These are phyloP conservation scores for Daedaleopsis nitida DNA, from an alignment of 768 basidiomycete genomes.

Conservation along the genomic window DNA sequence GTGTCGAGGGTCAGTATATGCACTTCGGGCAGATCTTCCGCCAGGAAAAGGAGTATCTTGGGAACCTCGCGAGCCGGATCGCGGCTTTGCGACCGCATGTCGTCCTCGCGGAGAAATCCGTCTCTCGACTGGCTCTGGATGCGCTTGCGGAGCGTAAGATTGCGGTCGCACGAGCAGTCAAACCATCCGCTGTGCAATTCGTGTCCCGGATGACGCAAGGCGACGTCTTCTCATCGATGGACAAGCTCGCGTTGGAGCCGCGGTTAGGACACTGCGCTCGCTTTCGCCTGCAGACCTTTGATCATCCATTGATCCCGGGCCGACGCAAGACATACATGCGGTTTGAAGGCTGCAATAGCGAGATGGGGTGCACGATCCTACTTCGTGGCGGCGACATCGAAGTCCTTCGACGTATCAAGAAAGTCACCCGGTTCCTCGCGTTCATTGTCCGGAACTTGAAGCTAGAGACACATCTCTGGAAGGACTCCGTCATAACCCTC, in stretches of 20 bases:
- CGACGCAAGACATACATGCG: conserved; percentile 96
- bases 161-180: conserved; percentile 88
- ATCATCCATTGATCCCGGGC: conserved; percentile 93
- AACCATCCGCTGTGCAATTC: conserved; percentile 82
- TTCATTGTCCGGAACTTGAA: conserved; percentile 94
- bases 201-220: conserved; percentile 94
- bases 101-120: conserved; percentile 88
- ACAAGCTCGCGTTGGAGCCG: conserved; percentile 88
- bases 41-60: conserved; percentile 92
- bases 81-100: conserved; percentile 91
- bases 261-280: conserved; percentile 84
- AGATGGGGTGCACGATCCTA: conserved; percentile 94
- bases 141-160: conserved; percentile 83
- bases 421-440: conserved; percentile 87
- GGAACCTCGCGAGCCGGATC: conserved; percentile 84
- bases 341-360: conserved; percentile 92
- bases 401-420: conserved; percentile 83
- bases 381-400: conserved; percentile 85
- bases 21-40: conserved; percentile 88
- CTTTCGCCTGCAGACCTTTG: conserved; percentile 91
- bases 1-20: conserved; percentile 91
- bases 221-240: conserved; percentile 94
- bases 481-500: conserved; percentile 79
- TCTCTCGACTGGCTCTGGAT: conserved; percentile 88
- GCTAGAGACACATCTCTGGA: conserved; percentile 93